Evolutionary conservation across 441 rosid genomes (phyloP).

Genomic region (Oxalis stricta): DNA sequence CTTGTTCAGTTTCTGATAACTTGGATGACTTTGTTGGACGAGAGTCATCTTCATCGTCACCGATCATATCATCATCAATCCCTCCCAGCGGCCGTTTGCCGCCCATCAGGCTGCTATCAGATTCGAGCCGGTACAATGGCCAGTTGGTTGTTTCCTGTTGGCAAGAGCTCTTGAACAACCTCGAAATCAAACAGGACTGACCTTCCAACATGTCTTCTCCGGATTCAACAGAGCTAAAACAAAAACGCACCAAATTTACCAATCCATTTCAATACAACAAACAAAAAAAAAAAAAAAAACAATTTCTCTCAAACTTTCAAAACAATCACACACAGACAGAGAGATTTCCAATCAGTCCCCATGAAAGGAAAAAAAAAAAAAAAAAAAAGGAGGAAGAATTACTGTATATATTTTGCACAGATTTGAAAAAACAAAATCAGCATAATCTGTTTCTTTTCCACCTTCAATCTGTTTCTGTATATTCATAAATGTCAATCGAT

Average conservation of each 20-base stretch:
- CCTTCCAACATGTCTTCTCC: conserved; percentile 70
- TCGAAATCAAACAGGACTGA: conserved; percentile 42
- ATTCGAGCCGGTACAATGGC: conserved; percentile 13
- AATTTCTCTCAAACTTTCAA: too few species aligned
- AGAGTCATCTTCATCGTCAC: conserved; percentile 8
- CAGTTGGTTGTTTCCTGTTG: conserved; percentile 46
- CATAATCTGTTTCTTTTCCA: too few species aligned
- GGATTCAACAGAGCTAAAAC: conserved; percentile 13
- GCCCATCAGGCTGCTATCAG: conserved; percentile 2
- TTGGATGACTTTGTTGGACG: conserved; percentile 17
- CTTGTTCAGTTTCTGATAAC: conserved; percentile 12
- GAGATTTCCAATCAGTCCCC: neutral
- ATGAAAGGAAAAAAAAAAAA: too few species aligned
- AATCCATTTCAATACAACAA: neutral
- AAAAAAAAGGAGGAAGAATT: too few species aligned
- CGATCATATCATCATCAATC: conserved; percentile 12
- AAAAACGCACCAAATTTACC: conserved; percentile 4
- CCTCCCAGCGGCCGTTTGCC: conserved; percentile 46
- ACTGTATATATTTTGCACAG: too few species aligned
- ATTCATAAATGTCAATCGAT: conserved; percentile 3
- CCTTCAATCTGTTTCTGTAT: neutral
- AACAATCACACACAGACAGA: too few species aligned
- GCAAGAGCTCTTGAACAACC: conserved; percentile 64
- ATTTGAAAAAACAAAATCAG: too few species aligned
- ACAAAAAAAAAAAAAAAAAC: too few species aligned